These are phyloP conservation scores for Lichtheimia ramosa DNA, from an alignment of 371 early-diverging fungal species.

Conservation along the genomic window DNA sequence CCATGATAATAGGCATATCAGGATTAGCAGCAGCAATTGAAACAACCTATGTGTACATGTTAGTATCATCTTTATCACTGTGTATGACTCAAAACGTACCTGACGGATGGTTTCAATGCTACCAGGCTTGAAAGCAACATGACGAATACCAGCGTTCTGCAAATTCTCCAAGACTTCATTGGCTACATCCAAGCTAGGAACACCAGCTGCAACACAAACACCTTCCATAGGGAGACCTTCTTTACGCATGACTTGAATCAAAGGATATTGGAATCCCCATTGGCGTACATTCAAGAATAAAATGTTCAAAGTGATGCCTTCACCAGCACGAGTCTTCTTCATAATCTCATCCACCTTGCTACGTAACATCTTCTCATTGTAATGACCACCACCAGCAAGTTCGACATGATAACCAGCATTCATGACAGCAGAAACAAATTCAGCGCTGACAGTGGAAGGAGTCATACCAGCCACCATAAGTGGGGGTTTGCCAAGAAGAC, in stretches of 20 bases:
- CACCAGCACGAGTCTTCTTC: slow-evolving; percentile 77
- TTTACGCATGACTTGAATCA: slow-evolving; percentile 82
- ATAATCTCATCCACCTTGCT: slow-evolving; percentile 82
- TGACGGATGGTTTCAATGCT: slow-evolving; percentile 83
- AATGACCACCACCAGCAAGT: slow-evolving; percentile 95
- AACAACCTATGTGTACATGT: slow-evolving; percentile 53
- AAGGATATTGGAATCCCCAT: slow-evolving; percentile 96
- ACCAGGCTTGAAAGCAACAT: slow-evolving; percentile 94
- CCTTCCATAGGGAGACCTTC: slow-evolving; percentile 95
- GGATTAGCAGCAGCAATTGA: slow-evolving; percentile 90
- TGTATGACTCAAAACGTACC: slow-evolving; percentile 15
- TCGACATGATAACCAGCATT: slow-evolving; percentile 95
- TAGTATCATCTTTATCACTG: background rate
- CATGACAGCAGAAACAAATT: slow-evolving; percentile 84
- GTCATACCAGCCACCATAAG: slow-evolving; percentile 94
- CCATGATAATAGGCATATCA: slow-evolving; percentile 88
- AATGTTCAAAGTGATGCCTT: slow-evolving; percentile 88
- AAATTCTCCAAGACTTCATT: slow-evolving; percentile 81
- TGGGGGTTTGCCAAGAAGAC: slow-evolving; percentile 87
- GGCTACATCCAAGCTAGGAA: slow-evolving; percentile 90
- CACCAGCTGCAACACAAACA: slow-evolving; percentile 91
- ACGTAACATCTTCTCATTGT: slow-evolving; percentile 83
- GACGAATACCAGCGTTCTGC: slow-evolving; percentile 81
- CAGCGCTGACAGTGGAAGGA: slow-evolving; percentile 76
- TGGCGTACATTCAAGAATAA: slow-evolving; percentile 92